A percentile compares a stretch with the other conserved stretches of the same genome.
Conservation (phyloP, 805 yeast genomes). For the Metahyphopichia silvanorum region DNA sequence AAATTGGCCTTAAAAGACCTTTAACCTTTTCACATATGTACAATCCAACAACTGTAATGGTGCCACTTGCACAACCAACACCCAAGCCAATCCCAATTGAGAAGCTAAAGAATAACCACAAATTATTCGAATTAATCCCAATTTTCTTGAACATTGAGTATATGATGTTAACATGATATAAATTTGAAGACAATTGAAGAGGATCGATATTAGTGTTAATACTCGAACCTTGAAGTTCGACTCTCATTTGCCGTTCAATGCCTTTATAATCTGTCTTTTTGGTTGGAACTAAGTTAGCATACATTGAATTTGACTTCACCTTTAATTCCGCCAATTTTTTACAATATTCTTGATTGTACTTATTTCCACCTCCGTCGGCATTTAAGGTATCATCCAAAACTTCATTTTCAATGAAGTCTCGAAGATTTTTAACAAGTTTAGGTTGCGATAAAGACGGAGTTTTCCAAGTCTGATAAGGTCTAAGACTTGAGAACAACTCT, state of each 20-base stretch:
- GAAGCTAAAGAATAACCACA: constrained; percentile 31
- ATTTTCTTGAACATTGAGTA: constrained; percentile 9
- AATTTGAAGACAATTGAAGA: constrained; percentile 23
- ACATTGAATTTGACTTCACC: constrained; percentile 6
- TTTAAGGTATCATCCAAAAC: constrained; percentile 3
- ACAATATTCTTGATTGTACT: constrained; percentile 1
- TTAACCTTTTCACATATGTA: constrained; percentile 1
- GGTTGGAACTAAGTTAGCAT: constrained; percentile 19
- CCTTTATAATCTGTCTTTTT: constrained; percentile 24
- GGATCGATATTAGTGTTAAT: constrained; percentile 25
- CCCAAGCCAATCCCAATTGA: constrained; percentile 38
- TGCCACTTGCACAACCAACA: constrained; percentile 21
- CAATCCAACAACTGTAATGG: constrained; percentile 14
- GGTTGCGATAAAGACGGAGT: constrained; percentile 27
- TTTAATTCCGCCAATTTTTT: not conserved
- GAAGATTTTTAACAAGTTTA: constrained; percentile 20
- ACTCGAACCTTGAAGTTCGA: constrained; percentile 24
- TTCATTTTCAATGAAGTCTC: constrained; percentile 26
- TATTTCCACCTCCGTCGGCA: not conserved
- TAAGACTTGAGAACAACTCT: constrained; percentile 28
- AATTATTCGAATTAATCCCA: constrained; percentile 3
- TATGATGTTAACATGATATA: constrained; percentile 16
- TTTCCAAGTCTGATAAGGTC: constrained; percentile 40
- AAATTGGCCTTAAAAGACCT: no score
- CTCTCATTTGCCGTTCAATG: constrained; percentile 24